Evolutionary conservation across 2,329 filamentous ascomycete genomes (phyloP).

Genomic region (Colletotrichum sp.): DNA sequence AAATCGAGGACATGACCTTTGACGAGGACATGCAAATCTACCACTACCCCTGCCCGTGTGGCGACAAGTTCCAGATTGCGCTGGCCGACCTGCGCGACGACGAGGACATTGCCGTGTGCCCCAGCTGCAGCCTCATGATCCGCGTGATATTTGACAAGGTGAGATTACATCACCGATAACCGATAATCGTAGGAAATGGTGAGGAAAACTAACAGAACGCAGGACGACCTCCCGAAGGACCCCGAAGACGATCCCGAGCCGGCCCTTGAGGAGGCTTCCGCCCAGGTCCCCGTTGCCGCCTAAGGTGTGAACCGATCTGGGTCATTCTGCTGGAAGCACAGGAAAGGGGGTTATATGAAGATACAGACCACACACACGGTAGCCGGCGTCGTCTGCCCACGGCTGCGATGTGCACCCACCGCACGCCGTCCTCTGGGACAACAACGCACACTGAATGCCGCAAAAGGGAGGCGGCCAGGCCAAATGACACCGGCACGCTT

Average conservation of each 20-base stretch:
- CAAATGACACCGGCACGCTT: not conserved
- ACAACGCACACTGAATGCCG: not conserved
- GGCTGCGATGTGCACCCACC: not conserved
- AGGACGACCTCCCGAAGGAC: constrained; percentile 52
- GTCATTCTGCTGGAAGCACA: not conserved
- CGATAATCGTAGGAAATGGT: too few relatives aligned
- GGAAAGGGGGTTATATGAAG: not conserved
- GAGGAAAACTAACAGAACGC: not conserved
- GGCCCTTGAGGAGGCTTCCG: constrained; percentile 31
- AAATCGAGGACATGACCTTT: constrained; percentile 98
- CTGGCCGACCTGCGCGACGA: constrained; percentile 86
- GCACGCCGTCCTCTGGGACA: not conserved
- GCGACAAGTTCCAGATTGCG: constrained; percentile 92
- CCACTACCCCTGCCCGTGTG: constrained; percentile 96
- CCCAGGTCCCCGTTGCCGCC: constrained; percentile 45
- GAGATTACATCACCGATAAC: constrained; percentile 2
- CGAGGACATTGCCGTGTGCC: constrained; percentile 94
- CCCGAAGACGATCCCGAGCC: constrained; percentile 34
- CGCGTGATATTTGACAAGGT: constrained; percentile 90
- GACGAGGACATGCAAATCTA: constrained; percentile 85
- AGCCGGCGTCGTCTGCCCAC: not conserved
- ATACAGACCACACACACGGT: not conserved
- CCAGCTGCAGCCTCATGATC: constrained; percentile 97
- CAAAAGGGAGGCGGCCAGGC: not conserved
- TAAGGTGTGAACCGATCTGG: constrained; percentile 25